Evolutionary conservation across 2,329 filamentous ascomycete species (phyloP).

Genomic region (Aspergillus proliferans): DNA sequence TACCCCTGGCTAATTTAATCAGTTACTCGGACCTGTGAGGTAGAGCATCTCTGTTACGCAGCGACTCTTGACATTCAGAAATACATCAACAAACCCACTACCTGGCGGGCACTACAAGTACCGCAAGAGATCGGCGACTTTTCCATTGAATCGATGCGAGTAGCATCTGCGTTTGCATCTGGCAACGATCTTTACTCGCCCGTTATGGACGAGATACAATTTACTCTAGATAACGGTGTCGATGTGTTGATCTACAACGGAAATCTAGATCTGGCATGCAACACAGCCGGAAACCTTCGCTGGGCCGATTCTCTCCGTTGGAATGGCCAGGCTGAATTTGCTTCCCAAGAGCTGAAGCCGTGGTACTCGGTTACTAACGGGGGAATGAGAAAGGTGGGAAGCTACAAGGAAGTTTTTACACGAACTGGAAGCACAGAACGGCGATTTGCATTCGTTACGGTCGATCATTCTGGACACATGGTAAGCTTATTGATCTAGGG

Average conservation of each 20-base stretch:
- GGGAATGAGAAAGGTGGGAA: constrained; percentile 6
- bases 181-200: constrained; percentile 5
- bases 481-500: constrained; percentile 2
- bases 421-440: not conserved
- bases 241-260: constrained; percentile 20
- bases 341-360: constrained; percentile 9
- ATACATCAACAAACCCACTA: constrained; percentile 14
- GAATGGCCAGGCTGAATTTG: constrained; percentile 20
- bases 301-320: constrained; percentile 18
- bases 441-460: constrained; percentile 11
- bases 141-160: constrained; percentile 2
- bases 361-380: constrained; percentile 10
- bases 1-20: not conserved
- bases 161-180: constrained; percentile 9
- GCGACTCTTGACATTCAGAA: constrained; percentile 7
- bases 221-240: constrained; percentile 10
- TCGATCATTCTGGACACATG: constrained; percentile 10
- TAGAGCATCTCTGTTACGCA: constrained; percentile 17
- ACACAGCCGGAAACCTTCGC: constrained; percentile 19
- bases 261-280: constrained; percentile 21
- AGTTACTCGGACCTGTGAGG: constrained; percentile 17
- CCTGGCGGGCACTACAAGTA: constrained; percentile 13
- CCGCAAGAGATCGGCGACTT: constrained; percentile 11
- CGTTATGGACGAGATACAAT: constrained; percentile 9
- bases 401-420: constrained; percentile 5